Base-by-base conservation (phyloP, 106 monocot genomes). In the Phalaenopsis aphrodite region DNA sequence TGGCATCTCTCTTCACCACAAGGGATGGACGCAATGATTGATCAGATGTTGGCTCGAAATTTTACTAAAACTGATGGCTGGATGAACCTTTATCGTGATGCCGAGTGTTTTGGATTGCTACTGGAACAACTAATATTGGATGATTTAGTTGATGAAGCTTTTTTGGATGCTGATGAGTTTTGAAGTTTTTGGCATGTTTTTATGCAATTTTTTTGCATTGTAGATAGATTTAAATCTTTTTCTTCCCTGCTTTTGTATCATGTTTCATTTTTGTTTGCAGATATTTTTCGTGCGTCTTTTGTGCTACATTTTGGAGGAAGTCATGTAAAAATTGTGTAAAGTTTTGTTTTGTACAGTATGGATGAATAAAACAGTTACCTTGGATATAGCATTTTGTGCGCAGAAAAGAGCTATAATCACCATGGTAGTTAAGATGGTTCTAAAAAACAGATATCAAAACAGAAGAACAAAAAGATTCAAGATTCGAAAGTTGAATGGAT, bases 91-190 rank as follows among this genome's bases (percentile, higher is more conserved):
- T 61, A 77, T 36, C 75, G 23, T 55, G 89, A 93, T 43, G 78
- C 82, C 7, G 91, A 90, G 80, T 47, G 49, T 61, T 48, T 85
- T 10, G 91, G 73, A 17, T 12, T 85, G 45, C 85, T 88, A 11
- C 55, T 96, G 81, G 93, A 83, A 77, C 81, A 57, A 49, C 14
- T 88, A 69, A 84, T 93, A 49, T 82, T 96, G 77, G 90, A 91
- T 82, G 85, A 87, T 83, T 82, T 96, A 46, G 7, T 91, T 24
- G 83, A 90, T 78, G 91, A 93, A 85, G 36, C 83, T 79, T 45
- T 77, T 14, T 36, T 81, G 23, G 75, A 52, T 5, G 41, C 69
- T 58, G 45, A 43, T 64, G 79, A 57, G 11, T 72, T 78, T 9
- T 55, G 49, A 82, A 18, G 72, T 19, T 71, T 55, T 77, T 37